Evolutionary conservation across 2,329 filamentous ascomycete species (phyloP).

Genomic region (Aspergillus clavatus): DNA sequence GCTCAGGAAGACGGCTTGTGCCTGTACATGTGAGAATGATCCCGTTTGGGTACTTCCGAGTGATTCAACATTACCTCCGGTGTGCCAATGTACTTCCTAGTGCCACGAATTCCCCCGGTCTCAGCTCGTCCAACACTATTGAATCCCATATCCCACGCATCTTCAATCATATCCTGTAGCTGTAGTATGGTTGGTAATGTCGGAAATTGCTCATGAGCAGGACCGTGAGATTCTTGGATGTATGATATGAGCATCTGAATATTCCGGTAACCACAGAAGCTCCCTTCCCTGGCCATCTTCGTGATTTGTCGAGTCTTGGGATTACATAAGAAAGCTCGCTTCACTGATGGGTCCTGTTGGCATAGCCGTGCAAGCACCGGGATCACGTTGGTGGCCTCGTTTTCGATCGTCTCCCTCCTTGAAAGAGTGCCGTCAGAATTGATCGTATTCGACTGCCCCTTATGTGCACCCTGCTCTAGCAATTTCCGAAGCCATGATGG

Average conservation of each 20-base stretch:
- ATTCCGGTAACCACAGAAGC: slow-evolving; percentile 92
- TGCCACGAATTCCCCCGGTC: slow-evolving; percentile 81
- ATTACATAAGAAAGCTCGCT: slow-evolving; percentile 74
- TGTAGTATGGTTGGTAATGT: slow-evolving; percentile 70
- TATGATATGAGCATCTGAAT: slow-evolving; percentile 88
- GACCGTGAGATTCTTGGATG: slow-evolving; percentile 56
- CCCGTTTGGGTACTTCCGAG: neutral
- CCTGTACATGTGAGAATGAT: slow-evolving; percentile 45
- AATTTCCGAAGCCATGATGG: slow-evolving; percentile 62
- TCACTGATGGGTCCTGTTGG: slow-evolving; percentile 59
- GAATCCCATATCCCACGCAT: slow-evolving; percentile 81
- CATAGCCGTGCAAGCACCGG: slow-evolving; percentile 60
- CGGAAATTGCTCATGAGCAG: slow-evolving; percentile 58
- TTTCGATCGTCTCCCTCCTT: slow-evolving; percentile 43
- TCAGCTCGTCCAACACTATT: slow-evolving; percentile 69
- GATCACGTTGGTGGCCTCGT: slow-evolving; percentile 52
- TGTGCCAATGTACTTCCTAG: slow-evolving; percentile 92
- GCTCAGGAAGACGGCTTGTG: slow-evolving; percentile 69
- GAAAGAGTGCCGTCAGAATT: slow-evolving; percentile 40
- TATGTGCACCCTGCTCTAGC: slow-evolving; percentile 56
- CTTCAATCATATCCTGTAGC: slow-evolving; percentile 81
- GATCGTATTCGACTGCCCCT: slow-evolving; percentile 51
- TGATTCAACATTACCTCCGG: slow-evolving; percentile 60
- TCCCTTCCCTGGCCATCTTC: slow-evolving; percentile 75
- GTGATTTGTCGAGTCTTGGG: slow-evolving; percentile 71